Conservation (phyloP, 768 basidiomycete species). For the Crassisporium funariophilum region DNA sequence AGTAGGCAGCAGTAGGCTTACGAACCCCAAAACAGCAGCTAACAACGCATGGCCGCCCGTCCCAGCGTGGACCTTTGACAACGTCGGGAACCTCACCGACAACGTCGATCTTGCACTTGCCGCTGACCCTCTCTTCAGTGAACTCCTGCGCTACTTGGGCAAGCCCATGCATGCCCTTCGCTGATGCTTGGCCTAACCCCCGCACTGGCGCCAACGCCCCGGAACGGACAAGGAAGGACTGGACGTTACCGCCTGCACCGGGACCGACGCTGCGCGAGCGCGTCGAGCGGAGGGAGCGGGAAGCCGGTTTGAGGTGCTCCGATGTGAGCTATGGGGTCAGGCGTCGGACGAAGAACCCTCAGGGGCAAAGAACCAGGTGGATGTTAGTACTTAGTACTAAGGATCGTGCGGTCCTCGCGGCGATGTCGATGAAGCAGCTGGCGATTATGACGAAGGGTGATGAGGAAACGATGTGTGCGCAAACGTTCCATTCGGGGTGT, state of each 20-base stretch:
- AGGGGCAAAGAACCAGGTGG: no score
- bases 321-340: slow-evolving; percentile 77
- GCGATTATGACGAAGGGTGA: slow-evolving; percentile 36
- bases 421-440: slow-evolving; percentile 37
- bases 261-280: slow-evolving; percentile 73
- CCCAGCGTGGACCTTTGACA: no score
- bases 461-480: slow-evolving; percentile 46
- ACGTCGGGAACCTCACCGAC: no score
- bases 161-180: no score
- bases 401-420: slow-evolving; percentile 31
- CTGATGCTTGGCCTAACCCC: no score
- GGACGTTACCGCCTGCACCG: slow-evolving; percentile 64
- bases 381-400: no score
- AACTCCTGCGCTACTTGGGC: slow-evolving; percentile 16
- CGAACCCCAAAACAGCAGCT: no score
- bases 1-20: no score
- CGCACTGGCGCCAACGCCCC: neutral
- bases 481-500: slow-evolving; percentile 74
- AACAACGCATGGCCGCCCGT: no score
- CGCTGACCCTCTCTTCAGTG: neutral
- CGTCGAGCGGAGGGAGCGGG: slow-evolving; percentile 71
- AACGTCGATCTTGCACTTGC: neutral
- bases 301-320: slow-evolving; percentile 69
- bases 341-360: slow-evolving; percentile 69
- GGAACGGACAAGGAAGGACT: slow-evolving; percentile 39